Conservation (phyloP, 2,329 filamentous ascomycete genomes). For the Clarireedia monteithiana region DNA sequence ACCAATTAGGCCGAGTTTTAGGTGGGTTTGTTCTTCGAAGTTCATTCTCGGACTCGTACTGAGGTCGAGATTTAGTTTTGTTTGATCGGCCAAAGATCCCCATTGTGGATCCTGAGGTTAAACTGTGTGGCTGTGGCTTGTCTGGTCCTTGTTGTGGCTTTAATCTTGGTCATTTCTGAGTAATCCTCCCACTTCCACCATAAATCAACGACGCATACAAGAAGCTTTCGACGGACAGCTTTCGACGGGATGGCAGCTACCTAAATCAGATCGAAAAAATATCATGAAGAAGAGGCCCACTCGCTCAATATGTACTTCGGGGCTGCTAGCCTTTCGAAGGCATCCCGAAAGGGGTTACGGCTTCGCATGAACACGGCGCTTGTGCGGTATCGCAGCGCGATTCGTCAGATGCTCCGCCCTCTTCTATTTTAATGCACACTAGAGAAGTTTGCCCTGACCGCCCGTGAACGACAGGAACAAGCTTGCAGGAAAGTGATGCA, state of each 20-base stretch:
- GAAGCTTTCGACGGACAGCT: too few relatives aligned
- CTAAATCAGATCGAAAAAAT: too few relatives aligned
- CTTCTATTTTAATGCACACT: not conserved
- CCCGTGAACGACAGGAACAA: not conserved
- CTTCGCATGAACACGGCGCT: too few relatives aligned
- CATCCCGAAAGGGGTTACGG: too few relatives aligned
- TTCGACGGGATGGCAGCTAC: too few relatives aligned
- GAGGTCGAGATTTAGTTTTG: constrained; percentile 17
- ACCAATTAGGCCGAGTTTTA: not conserved
- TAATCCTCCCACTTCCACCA: too few relatives aligned
- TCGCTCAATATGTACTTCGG: too few relatives aligned
- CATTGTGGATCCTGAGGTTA: constrained; percentile 13
- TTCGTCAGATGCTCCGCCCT: not conserved
- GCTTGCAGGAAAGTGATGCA: not conserved
- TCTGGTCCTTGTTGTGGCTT: not conserved
- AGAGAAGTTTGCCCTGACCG: not conserved
- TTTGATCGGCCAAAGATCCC: constrained; percentile 26
- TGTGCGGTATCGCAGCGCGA: not conserved
- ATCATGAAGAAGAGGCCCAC: too few relatives aligned
- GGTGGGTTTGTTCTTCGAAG: not conserved
- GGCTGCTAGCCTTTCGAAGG: too few relatives aligned
- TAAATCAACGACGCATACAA: too few relatives aligned
- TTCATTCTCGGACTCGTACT: constrained; percentile 5
- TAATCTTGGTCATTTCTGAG: not conserved
- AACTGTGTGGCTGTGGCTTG: not conserved